Conservation (phyloP, 2,329 filamentous ascomycete species). For the Ampelomyces quisqualis region DNA sequence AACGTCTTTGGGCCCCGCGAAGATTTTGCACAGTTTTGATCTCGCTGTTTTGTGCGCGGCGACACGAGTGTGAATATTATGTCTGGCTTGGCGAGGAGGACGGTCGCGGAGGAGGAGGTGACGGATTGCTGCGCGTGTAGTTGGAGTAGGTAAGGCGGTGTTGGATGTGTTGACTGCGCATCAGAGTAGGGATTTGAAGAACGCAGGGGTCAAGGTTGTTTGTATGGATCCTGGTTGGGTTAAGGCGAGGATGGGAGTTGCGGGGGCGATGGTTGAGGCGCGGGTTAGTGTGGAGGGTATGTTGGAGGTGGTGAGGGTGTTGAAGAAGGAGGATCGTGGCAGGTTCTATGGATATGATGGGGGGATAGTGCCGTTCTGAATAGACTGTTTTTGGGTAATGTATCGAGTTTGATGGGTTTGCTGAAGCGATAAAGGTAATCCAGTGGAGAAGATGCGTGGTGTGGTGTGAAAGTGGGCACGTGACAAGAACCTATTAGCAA, state of each 20-base stretch:
- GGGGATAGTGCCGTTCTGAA: conserved; percentile 38
- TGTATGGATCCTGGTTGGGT: conserved; percentile 51
- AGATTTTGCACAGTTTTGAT: conserved; percentile 46
- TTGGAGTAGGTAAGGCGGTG: conserved; percentile 49
- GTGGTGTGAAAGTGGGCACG: no score
- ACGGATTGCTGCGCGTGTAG: conserved; percentile 45
- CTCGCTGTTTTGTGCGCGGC: conserved; percentile 29
- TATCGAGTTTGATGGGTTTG: not conserved
- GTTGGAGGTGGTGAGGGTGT: conserved; percentile 38
- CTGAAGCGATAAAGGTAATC: not conserved
- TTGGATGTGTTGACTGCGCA: conserved; percentile 49
- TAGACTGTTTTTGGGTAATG: no score
- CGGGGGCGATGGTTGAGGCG: conserved; percentile 44
- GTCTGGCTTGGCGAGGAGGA: conserved; percentile 37
- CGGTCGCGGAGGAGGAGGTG: conserved; percentile 29
- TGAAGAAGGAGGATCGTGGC: conserved; percentile 40
- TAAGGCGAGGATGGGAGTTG: conserved; percentile 49
- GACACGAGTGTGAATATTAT: conserved; percentile 42
- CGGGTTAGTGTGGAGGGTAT: conserved; percentile 44
- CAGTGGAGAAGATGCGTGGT: not conserved
- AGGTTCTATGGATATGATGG: conserved; percentile 44
- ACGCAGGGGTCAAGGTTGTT: conserved; percentile 33
- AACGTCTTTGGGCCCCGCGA: conserved; percentile 54
- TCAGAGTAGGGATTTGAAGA: conserved; percentile 43
- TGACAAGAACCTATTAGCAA: no score